Conservation (phyloP, 2,329 filamentous ascomycete genomes). For the Hypoxylon sp. region DNA sequence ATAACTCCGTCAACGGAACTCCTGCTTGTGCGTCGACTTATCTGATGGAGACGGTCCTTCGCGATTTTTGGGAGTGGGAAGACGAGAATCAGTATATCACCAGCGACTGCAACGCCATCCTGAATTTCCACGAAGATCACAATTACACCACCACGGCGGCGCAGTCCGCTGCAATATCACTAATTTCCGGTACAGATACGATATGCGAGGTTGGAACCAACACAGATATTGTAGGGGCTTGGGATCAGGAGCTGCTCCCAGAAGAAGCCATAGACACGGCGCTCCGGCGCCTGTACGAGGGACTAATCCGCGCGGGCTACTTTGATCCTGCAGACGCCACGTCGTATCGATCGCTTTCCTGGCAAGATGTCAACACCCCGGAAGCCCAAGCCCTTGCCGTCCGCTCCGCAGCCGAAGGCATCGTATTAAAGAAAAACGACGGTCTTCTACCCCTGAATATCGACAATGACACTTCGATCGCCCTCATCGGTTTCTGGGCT, state of each 20-base stretch:
- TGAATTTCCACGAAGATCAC: constrained; percentile 64
- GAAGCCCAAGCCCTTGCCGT: constrained; percentile 43
- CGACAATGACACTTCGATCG: constrained; percentile 38
- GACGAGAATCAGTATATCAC: constrained; percentile 71
- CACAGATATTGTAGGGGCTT: constrained; percentile 48
- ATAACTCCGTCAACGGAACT: constrained; percentile 74
- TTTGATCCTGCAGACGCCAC: constrained; percentile 46
- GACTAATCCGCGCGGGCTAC: constrained; percentile 51
- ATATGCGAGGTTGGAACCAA: constrained; percentile 47
- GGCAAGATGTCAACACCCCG: constrained; percentile 46
- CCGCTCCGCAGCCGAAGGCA: constrained; percentile 44
- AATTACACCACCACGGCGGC: constrained; percentile 54
- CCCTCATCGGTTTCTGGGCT: constrained; percentile 46
- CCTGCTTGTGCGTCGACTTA: constrained; percentile 73
- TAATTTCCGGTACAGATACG: constrained; percentile 54
- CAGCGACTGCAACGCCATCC: constrained; percentile 73
- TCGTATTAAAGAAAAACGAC: constrained; percentile 49
- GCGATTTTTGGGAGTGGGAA: constrained; percentile 74
- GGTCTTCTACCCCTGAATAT: constrained; percentile 42
- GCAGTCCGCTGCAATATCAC: constrained; percentile 51
- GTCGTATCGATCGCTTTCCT: constrained; percentile 42
- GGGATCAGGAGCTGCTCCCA: constrained; percentile 47
- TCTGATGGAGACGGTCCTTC: constrained; percentile 70
- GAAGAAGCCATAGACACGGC: constrained; percentile 49
- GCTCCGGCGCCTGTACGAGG: constrained; percentile 50